phyloP scores from a whole-genome alignment of 169 alveolate species.

The Babesia caballi region DNA sequence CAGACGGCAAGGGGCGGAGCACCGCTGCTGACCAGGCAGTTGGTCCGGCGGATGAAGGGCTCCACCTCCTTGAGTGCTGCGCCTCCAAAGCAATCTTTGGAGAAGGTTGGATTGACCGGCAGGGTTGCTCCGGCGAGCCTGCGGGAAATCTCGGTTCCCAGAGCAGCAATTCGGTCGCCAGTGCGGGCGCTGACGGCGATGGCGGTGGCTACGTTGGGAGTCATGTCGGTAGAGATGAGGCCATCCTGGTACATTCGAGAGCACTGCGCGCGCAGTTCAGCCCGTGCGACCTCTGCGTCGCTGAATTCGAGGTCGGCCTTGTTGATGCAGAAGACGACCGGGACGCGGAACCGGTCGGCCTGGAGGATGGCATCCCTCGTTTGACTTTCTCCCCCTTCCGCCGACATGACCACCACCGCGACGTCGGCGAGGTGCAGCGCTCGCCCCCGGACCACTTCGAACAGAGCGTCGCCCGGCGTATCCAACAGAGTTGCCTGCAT shows the following conservation, averaged over 20 bases:
- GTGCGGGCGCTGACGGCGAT: conserved; percentile 67
- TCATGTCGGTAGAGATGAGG: conserved; percentile 44
- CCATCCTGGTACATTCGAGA: conserved; percentile 61
- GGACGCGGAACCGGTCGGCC: conserved; percentile 76
- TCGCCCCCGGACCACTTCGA: conserved; percentile 75
- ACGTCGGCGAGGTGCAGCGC: conserved; percentile 77
- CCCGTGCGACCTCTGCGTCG: conserved; percentile 68
- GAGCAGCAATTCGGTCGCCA: conserved; percentile 45
- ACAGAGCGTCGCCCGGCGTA: conserved; percentile 80
- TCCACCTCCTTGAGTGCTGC: conserved; percentile 12
- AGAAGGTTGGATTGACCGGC: conserved; percentile 30
- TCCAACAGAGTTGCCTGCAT: conserved; percentile 69
- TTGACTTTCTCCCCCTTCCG: conserved; percentile 74
- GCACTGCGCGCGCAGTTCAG: conserved; percentile 68
- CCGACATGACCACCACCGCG: conserved; percentile 71
- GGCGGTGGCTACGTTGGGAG: conserved; percentile 52
- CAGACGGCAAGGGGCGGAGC: conserved; percentile 71
- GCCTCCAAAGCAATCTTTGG: conserved; percentile 24
- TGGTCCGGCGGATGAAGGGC: conserved; percentile 68
- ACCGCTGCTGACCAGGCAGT: conserved; percentile 66
- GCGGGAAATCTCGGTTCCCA: conserved; percentile 36
- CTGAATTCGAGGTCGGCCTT: conserved; percentile 68
- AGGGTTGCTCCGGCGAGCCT: conserved; percentile 24
- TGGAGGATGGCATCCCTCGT: conserved; percentile 77
- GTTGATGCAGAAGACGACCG: conserved; percentile 73